Conservation (phyloP, 208 protist species). For the Trichomonas vaginalis region DNA sequence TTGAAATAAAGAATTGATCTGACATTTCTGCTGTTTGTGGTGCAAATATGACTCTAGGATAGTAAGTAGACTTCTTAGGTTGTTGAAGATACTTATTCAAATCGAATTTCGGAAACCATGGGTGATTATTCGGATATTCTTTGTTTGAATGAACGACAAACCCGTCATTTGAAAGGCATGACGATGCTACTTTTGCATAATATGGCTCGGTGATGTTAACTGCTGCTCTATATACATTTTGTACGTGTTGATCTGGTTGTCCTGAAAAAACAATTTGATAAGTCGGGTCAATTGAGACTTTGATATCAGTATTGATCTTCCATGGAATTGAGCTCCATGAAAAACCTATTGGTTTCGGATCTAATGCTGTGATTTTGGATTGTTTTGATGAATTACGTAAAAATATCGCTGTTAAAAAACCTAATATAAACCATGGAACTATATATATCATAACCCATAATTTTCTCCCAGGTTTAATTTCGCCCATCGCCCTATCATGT, state of each 20-base stretch:
- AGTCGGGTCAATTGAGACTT: not conserved
- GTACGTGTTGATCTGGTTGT: not conserved
- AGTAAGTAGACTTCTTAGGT: not conserved
- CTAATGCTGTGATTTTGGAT: not conserved
- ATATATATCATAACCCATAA: not conserved
- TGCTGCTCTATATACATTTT: not conserved
- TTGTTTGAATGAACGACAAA: not conserved
- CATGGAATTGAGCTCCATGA: not conserved
- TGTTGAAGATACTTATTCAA: not conserved
- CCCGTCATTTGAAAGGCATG: not conserved
- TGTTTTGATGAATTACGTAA: not conserved
- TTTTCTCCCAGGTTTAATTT: not conserved
- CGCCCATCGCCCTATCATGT: not conserved
- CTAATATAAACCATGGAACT: not conserved
- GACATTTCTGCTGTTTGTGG: not conserved
- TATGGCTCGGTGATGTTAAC: not conserved
- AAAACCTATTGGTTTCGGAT: not conserved
- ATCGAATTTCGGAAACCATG: not conserved
- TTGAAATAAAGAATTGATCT: not conserved
- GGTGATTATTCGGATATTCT: not conserved
- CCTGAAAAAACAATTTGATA: not conserved
- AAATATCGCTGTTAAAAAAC: not conserved
- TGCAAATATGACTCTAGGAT: not conserved
- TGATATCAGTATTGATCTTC: not conserved
- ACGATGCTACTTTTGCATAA: not conserved